Evolutionary conservation across 2,329 filamentous ascomycete genomes (phyloP).

Genomic region (Aspergillus sp.): DNA sequence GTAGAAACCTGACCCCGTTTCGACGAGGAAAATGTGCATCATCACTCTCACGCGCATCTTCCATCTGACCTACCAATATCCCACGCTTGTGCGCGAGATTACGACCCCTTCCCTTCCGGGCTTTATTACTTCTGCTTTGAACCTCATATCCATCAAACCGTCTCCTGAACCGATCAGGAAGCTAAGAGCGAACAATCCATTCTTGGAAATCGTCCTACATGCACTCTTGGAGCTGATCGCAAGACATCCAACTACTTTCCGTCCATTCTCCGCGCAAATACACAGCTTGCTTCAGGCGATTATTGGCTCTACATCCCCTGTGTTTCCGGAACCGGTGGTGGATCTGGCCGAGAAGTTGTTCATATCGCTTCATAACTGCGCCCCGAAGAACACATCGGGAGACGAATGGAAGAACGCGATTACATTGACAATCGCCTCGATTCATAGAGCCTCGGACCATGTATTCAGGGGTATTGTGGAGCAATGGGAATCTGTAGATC

Average conservation of each 20-base stretch:
- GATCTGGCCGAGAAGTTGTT: slow-evolving; percentile 56
- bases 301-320: slow-evolving; percentile 53
- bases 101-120: slow-evolving; percentile 71
- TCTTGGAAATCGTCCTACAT: slow-evolving; percentile 62
- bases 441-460: slow-evolving; percentile 65
- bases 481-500: slow-evolving; percentile 64
- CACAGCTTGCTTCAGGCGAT: slow-evolving; percentile 52
- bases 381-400: slow-evolving; percentile 66
- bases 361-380: slow-evolving; percentile 67
- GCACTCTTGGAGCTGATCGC: slow-evolving; percentile 65
- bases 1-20: slow-evolving; percentile 67
- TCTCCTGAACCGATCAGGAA: slow-evolving; percentile 27
- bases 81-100: slow-evolving; percentile 76
- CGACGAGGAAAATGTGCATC: slow-evolving; percentile 67
- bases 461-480: slow-evolving; percentile 73
- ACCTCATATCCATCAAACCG: slow-evolving; percentile 49
- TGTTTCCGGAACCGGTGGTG: slow-evolving; percentile 47
- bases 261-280: slow-evolving; percentile 64
- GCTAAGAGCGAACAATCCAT: slow-evolving; percentile 35
- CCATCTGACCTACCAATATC: slow-evolving; percentile 69
- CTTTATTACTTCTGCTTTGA: slow-evolving; percentile 66
- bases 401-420: slow-evolving; percentile 71
- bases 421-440: slow-evolving; percentile 51
- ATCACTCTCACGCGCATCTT: slow-evolving; percentile 78
- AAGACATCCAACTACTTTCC: slow-evolving; percentile 75